phyloP scores from a whole-genome alignment of 164 flowering plant species.

The Stephania cephalantha region DNA sequence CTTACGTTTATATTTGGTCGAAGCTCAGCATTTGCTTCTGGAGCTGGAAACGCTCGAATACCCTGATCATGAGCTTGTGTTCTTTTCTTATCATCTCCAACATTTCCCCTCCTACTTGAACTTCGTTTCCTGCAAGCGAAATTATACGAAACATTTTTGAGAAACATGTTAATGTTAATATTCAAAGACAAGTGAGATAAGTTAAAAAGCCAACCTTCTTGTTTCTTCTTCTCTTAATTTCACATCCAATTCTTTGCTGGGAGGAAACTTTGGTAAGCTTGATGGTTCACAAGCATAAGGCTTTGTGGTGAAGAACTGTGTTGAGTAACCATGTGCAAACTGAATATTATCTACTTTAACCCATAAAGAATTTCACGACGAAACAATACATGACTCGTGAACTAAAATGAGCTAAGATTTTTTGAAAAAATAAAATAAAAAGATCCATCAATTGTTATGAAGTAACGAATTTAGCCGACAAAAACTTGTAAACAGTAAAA shows the following conservation, averaged over 20 bases:
- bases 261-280: constrained; percentile 69
- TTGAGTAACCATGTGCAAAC: not conserved
- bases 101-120: constrained; percentile 35
- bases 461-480: not conserved
- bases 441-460: not conserved
- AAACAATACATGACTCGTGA: not conserved
- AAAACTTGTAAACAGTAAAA: no score
- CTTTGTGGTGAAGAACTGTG: constrained; percentile 58
- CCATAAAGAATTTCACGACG: not conserved
- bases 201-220: constrained; percentile 39
- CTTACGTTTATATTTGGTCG: constrained; percentile 77
- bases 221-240: constrained; percentile 64
- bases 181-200: not conserved
- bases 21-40: constrained; percentile 85
- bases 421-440: not conserved
- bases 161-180: not conserved
- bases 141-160: not conserved
- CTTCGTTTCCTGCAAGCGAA: constrained; percentile 43
- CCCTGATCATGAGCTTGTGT: constrained; percentile 44
- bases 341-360: not conserved
- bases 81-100: constrained; percentile 41
- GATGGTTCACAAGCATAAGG: constrained; percentile 79
- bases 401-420: no score
- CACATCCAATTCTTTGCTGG: constrained; percentile 73
- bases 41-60: constrained; percentile 70